Percentiles rank a stretch among this genome's conserved stretches.
phyloP scores from a whole-genome alignment of 768 basidiomycete species.

The Pulveroboletus ravenelii region DNA sequence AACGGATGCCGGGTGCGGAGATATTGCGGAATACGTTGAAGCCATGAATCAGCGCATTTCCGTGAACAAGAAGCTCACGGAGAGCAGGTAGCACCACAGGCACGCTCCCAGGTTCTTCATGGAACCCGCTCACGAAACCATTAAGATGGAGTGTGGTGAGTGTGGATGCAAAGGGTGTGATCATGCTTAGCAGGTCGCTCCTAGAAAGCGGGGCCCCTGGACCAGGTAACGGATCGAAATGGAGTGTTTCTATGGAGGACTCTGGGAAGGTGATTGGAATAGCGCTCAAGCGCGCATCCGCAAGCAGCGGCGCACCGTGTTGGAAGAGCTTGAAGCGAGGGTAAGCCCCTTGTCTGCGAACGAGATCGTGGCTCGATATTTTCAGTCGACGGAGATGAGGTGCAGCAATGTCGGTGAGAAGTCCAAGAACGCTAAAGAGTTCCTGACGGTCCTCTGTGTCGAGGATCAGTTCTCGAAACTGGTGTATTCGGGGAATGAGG shows the following conservation, averaged over 20 bases:
- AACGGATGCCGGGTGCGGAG: constrained; percentile 27
- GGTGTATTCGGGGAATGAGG: constrained; percentile 28
- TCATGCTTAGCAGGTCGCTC: constrained; percentile 26
- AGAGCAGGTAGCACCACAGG: constrained; percentile 29
- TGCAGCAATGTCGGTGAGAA: constrained; percentile 23
- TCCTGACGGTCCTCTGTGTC: constrained; percentile 32
- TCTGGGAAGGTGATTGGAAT: constrained; percentile 30
- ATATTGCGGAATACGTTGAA: constrained; percentile 34
- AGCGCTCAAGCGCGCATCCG: constrained; percentile 30
- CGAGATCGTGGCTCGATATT: constrained; percentile 25
- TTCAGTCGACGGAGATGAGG: constrained; percentile 26
- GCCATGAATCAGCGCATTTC: constrained; percentile 30
- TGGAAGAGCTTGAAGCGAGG: constrained; percentile 31
- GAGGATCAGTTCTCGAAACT: constrained; percentile 29
- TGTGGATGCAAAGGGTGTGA: constrained; percentile 24
- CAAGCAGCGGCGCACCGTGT: constrained; percentile 29
- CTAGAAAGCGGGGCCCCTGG: constrained; percentile 25
- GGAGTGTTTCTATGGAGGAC: constrained; percentile 27
- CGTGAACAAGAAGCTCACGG: constrained; percentile 28
- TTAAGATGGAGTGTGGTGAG: constrained; percentile 30
- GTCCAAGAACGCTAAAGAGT: constrained; percentile 18
- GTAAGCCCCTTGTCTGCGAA: constrained; percentile 23
- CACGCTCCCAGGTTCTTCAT: constrained; percentile 31
- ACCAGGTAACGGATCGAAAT: constrained; percentile 33
- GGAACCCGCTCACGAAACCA: constrained; percentile 30